Evolutionary conservation across 495 filamentous ascomycete species (phyloP).

Genomic region (Xylaria sp.): DNA sequence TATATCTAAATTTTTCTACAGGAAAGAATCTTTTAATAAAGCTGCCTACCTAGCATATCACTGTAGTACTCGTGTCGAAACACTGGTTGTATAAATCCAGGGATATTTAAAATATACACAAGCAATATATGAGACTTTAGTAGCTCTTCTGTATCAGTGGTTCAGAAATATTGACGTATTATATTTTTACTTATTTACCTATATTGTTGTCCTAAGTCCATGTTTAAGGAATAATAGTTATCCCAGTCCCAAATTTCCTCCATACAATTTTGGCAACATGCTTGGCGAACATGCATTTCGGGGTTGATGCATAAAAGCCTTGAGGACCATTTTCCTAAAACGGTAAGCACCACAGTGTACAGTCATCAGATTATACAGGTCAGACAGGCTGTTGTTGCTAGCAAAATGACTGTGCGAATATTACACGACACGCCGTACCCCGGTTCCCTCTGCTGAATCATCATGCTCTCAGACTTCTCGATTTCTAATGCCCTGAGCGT

Average conservation of each 20-base stretch:
- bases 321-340: conserved; percentile 26
- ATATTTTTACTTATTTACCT: background rate
- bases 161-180: too few species aligned
- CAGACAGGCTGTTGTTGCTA: too few species aligned
- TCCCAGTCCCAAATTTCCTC: too few species aligned
- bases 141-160: too few species aligned
- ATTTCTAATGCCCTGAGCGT: conserved; percentile 14
- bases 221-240: background rate
- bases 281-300: background rate
- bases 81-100: too few species aligned
- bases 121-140: too few species aligned
- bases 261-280: background rate
- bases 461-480: background rate
- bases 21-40: background rate
- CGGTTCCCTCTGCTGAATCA: conserved; percentile 1
- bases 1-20: background rate
- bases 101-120: too few species aligned
- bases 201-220: background rate
- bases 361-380: background rate
- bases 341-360: conserved; percentile 14
- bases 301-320: conserved; percentile 4
- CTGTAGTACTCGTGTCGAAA: background rate
- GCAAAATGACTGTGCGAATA: background rate
- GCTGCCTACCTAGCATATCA: background rate
- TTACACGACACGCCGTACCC: background rate